phyloP scores from a whole-genome alignment of 805 yeast species.

The Hagleromyces aurorensis region DNA sequence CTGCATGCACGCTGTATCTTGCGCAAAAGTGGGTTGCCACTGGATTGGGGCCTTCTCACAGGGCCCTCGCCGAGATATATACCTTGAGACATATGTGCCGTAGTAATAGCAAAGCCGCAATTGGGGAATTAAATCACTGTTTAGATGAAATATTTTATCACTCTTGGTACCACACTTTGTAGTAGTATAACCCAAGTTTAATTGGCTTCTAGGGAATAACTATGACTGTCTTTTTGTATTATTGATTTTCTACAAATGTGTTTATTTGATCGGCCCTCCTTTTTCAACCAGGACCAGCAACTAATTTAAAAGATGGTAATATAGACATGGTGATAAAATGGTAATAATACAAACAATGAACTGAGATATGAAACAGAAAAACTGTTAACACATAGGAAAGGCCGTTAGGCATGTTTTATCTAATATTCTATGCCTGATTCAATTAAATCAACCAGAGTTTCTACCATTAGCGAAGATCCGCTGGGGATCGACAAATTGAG shows the following conservation, averaged over 20 bases:
- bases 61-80: constrained; percentile 31
- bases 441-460: too few species aligned
- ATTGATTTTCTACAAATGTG: too few species aligned
- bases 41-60: constrained; percentile 24
- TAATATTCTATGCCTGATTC: too few species aligned
- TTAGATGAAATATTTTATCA: constrained; percentile 1
- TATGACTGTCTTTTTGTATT: background rate
- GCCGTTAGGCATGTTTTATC: too few species aligned
- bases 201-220: background rate
- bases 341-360: too few species aligned
- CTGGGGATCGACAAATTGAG: constrained; percentile 53
- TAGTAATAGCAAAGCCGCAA: background rate
- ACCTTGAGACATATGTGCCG: constrained; percentile 21
- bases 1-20: constrained; percentile 74
- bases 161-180: constrained; percentile 1
- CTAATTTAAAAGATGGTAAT: too few species aligned
- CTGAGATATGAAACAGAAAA: too few species aligned
- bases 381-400: too few species aligned
- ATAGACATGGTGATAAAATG: too few species aligned
- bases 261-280: too few species aligned
- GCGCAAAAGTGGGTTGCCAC: constrained; percentile 33
- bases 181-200: background rate
- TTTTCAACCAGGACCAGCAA: too few species aligned
- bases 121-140: background rate
- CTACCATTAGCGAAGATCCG: constrained; percentile 48